These are phyloP conservation scores for Pulicaria dysenterica DNA, from an alignment of 129 eudicot species.

Conservation along the genomic window DNA sequence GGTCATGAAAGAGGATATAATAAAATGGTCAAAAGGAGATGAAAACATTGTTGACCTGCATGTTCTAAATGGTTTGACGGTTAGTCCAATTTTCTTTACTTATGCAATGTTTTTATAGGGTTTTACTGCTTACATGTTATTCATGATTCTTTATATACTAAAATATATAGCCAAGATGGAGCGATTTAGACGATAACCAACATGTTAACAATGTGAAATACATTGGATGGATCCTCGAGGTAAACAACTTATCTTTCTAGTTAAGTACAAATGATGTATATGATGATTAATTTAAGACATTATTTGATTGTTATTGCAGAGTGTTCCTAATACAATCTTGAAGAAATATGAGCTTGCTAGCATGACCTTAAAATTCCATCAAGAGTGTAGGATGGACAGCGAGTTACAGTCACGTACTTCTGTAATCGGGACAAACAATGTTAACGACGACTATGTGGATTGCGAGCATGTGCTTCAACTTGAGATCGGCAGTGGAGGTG, in stretches of 20 bases:
- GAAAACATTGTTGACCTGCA: conserved; percentile 45
- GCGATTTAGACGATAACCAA: conserved; percentile 72
- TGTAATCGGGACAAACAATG: conserved; percentile 36
- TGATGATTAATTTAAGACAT: neutral
- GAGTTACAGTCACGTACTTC: conserved; percentile 69
- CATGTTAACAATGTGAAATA: conserved; percentile 87
- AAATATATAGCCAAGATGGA: conserved; percentile 65
- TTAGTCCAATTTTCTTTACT: conserved; percentile 14
- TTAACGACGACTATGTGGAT: conserved; percentile 47
- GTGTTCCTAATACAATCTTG: conserved; percentile 61
- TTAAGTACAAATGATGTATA: neutral
- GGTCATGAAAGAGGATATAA: conserved; percentile 40
- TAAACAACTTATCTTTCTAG: conserved; percentile 20
- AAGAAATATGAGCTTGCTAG: conserved; percentile 78
- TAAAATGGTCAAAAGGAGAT: conserved; percentile 59
- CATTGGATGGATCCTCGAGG: conserved; percentile 88
- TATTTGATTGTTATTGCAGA: conserved; percentile 35
- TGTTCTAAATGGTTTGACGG: conserved; percentile 61
- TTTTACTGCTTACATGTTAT: neutral
- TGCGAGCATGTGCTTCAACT: conserved; percentile 78
- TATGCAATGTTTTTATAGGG: neutral
- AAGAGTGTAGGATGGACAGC: conserved; percentile 72
- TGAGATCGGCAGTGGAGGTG: conserved; percentile 46
- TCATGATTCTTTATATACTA: neutral
- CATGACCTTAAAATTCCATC: conserved; percentile 63